phyloP scores from a whole-genome alignment of 2,329 filamentous ascomycete species.

The Anthostomella pinea region DNA sequence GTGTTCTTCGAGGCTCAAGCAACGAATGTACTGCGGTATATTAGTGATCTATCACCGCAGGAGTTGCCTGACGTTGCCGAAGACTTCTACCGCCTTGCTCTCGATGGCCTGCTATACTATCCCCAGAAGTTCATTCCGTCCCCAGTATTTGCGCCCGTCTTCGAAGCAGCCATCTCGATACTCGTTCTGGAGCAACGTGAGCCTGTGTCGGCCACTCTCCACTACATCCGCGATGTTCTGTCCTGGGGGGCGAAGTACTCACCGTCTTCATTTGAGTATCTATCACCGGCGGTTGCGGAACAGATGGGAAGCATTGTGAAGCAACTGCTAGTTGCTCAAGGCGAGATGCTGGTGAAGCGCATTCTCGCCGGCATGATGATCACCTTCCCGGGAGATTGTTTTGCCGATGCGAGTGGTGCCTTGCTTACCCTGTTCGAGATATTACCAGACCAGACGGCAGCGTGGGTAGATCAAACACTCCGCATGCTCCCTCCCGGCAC shows the following conservation, averaged over 20 bases:
- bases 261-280: constrained; percentile 54
- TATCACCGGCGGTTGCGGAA: constrained; percentile 57
- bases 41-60: constrained; percentile 74
- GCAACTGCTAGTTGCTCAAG: constrained; percentile 65
- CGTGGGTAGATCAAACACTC: constrained; percentile 82
- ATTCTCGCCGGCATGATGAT: constrained; percentile 99
- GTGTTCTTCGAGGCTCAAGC: constrained; percentile 93
- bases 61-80: constrained; percentile 86
- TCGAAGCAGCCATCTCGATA: constrained; percentile 82
- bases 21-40: constrained; percentile 80
- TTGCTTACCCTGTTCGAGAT: constrained; percentile 86
- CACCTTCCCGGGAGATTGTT: constrained; percentile 92
- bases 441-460: constrained; percentile 72
- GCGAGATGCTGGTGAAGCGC: constrained; percentile 78
- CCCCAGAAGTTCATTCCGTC: constrained; percentile 80
- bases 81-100: constrained; percentile 91
- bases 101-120: constrained; percentile 91
- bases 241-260: constrained; percentile 80
- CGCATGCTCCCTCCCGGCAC: constrained; percentile 79
- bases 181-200: constrained; percentile 88
- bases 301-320: constrained; percentile 73
- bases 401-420: constrained; percentile 91
- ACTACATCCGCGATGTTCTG: constrained; percentile 88
- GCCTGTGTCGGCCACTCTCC: constrained; percentile 84
- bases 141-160: constrained; percentile 73